Base-by-base conservation (phyloP, 1,284 basidiomycete species). In the Ustilago xerochloae region DNA sequence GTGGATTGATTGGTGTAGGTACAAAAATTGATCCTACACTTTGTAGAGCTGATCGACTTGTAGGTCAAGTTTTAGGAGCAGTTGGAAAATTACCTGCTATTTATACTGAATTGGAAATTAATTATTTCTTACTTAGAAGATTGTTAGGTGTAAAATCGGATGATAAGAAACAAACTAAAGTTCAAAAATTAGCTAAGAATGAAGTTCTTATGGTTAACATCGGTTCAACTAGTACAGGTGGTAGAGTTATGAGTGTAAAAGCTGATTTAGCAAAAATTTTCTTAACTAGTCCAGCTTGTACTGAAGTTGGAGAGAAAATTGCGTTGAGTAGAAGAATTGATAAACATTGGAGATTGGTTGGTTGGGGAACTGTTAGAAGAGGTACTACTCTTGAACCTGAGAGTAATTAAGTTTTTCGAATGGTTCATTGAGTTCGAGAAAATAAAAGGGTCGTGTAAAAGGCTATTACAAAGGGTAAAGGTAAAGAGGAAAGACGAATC, bases 121-220 rank as follows among this genome's bases (percentile, higher is more conserved):
- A 90, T 82, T 84, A 82, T 69, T 84, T 81, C 48, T 33, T 83
- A 39, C 75, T 84, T 18, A 92, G 97, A 72, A 90, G 97, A 74
- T 87, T 99, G 66, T 89, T 99, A n/a, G 96, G 96, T 86, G 97
- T 98, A 77, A 95, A 96, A 86, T 94, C 93, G 28, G 95, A 97
- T 85, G 96, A 97, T 87, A 96, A 95, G 87, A 98, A 98, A 86
- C 93, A 96, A 85, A 97, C 96, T 49, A 98, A 94, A 85, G 87
- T 87, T 22, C 88, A 92, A 56, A 98, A 97, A 86, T 88, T 98
- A 49, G 89, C 90, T 58, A 97, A 97, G 86, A 92, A 92, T 85
- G 96, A 99, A 86, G 89, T 97, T 4, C 87, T 99, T 41, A 86
- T 86, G 85, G 83, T 86, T 79, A 86, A 86, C 82, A 86, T 86